Evolutionary conservation across 148 eudicot species (phyloP).

Genomic region (Linanthus parryae): DNA sequence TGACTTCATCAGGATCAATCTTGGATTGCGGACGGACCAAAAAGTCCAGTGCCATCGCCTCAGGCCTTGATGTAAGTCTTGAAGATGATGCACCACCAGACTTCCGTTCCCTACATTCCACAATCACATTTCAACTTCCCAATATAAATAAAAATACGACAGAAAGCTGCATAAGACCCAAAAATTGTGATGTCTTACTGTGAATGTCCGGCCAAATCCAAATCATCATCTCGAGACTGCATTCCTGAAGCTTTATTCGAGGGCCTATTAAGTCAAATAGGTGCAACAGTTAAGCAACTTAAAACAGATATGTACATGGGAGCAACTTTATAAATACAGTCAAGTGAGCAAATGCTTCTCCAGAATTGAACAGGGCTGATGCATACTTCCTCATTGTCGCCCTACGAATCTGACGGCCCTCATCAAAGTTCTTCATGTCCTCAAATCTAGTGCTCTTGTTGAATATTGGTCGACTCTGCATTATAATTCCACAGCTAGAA

Average conservation of each 20-base stretch:
- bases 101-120: slow-evolving; percentile 47
- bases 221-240: slow-evolving; percentile 73
- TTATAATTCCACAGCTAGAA: too few species aligned
- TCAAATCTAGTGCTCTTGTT: slow-evolving; percentile 97
- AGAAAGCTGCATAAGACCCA: not conserved
- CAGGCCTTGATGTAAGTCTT: slow-evolving; percentile 78
- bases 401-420: slow-evolving; percentile 56
- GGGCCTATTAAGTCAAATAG: slow-evolving; percentile 41
- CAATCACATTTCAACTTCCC: slow-evolving; percentile 6
- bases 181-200: slow-evolving; percentile 40
- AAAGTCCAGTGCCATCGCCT: slow-evolving; percentile 95
- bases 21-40: slow-evolving; percentile 89
- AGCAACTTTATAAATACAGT: not conserved
- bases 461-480: slow-evolving; percentile 95
- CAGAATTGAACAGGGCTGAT: not conserved
- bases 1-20: slow-evolving; percentile 87
- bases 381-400: slow-evolving; percentile 60
- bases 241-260: slow-evolving; percentile 54
- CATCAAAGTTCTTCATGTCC: slow-evolving; percentile 85
- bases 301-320: not conserved
- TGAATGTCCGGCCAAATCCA: slow-evolving; percentile 61
- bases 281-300: not conserved
- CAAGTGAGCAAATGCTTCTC: not conserved
- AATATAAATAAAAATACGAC: slow-evolving; percentile 1
- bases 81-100: slow-evolving; percentile 68